Evolutionary conservation across 805 yeast genomes (phyloP), one percentile per base, ranked within the genome.

Genomic region (Cyberlindnera amylophila): DNA sequence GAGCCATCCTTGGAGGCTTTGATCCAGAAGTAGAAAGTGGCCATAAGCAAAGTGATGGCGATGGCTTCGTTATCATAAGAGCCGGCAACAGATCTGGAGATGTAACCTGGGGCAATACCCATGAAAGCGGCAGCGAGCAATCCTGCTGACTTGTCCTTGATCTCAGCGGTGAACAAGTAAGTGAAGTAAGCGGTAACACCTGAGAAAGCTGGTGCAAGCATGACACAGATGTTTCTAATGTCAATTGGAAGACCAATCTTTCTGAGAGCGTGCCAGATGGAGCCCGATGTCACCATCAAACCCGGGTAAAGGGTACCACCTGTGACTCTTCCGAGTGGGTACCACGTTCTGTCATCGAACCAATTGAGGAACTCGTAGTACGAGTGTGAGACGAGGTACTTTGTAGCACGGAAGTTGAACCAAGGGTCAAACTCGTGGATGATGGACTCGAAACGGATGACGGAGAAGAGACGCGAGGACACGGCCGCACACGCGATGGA

Each of bases 301-400:
- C 99, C 99, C 4, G 99, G 99, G 60, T 95, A 93, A 49, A 93
- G 67, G 1, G 99, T 95, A 45, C 99, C 99, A 54, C 99, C 99
- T 11, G 99, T 93, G 59, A 93, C 99, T 69, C 99, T 79, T 16
- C 99, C 99, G 53, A 93, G 73, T 15, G 99, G 99, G 64, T 93
- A 93, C 99, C 99, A 93, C 15, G 99, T 91, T 61, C 96, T 79
- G 63, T 91, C 97, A 63, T 93, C 99, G 58, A 93, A 93, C 99
- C 99, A 93, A 64, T 93, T 93, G 58, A 95, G 74, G 59, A 93
- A 95, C 52, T 89, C 90, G 70, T 89, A 84, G 64, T 79, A 91
- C 6, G 93, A 82, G 58, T 88, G 80, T 34, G 77, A 70, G 24
- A 88, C 95, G 52, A 93, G 74, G 64, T 87, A 88, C 64, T 86